Evolutionary conservation across 768 basidiomycete genomes (phyloP).

Genomic region (Leccinum boreale): DNA sequence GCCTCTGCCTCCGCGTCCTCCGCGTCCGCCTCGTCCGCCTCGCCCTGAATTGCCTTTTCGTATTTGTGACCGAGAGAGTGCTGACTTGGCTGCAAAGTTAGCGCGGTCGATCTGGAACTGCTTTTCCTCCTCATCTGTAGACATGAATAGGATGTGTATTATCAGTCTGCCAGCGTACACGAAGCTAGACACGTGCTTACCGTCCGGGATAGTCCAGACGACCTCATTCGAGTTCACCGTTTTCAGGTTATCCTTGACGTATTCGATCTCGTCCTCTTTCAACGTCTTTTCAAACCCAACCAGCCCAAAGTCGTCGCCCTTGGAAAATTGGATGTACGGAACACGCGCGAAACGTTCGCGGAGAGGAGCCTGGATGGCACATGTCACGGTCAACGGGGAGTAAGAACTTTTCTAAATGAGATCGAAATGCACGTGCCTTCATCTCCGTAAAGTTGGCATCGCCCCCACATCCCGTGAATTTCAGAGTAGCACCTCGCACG

Average conservation of each 20-base stretch:
- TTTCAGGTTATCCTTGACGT: conserved; percentile 62
- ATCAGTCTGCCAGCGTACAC: not conserved
- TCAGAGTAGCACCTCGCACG: conserved; percentile 44
- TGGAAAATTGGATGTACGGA: conserved; percentile 47
- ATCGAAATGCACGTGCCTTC: conserved; percentile 35
- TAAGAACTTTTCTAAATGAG: not conserved
- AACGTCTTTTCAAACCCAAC: conserved; percentile 62
- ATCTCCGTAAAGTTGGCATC: conserved; percentile 63
- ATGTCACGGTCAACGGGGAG: not conserved
- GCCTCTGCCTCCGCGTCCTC: conserved; percentile 31
- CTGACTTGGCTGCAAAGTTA: conserved; percentile 57
- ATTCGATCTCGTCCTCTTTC: conserved; percentile 68
- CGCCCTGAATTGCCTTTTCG: conserved; percentile 37
- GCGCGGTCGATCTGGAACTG: conserved; percentile 74
- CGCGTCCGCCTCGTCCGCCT: conserved; percentile 45
- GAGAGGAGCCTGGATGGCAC: conserved; percentile 36
- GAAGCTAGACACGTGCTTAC: conserved; percentile 33
- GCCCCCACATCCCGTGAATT: conserved; percentile 50
- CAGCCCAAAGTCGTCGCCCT: conserved; percentile 45
- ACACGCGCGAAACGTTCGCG: conserved; percentile 44
- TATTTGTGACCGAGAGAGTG: conserved; percentile 37
- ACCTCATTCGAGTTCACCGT: conserved; percentile 64
- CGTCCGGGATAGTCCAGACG: conserved; percentile 60
- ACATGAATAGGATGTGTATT: not conserved
- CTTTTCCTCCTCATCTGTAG: conserved; percentile 67